Evolutionary conservation across 225 moss, liverwort and hornwort genomes (phyloP).

Genomic region (Rhytidiadelphus loreus): DNA sequence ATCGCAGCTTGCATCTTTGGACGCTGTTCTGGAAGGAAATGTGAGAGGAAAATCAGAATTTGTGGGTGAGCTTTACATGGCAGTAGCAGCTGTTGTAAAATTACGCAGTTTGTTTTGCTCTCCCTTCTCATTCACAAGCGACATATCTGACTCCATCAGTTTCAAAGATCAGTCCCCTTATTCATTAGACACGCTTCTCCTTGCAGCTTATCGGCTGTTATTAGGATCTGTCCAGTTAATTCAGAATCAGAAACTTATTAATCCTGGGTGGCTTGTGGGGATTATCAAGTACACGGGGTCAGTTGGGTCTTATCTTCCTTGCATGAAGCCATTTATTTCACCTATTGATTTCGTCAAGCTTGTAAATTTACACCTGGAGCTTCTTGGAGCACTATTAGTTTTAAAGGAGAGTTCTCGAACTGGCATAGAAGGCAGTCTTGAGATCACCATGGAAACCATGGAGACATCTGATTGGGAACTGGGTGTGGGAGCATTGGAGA

Average conservation of each 20-base stretch:
- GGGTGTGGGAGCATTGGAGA: constrained; percentile 1
- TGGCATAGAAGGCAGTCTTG: not conserved
- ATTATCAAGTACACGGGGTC: constrained; percentile 76
- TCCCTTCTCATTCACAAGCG: constrained; percentile 24
- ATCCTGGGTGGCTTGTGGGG: constrained; percentile 62
- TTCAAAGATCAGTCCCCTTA: constrained; percentile 22
- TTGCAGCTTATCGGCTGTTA: constrained; percentile 67
- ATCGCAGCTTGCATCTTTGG: constrained; percentile 26
- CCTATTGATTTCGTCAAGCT: constrained; percentile 65
- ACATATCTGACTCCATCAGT: not conserved
- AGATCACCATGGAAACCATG: not conserved
- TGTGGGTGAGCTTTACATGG: constrained; percentile 80
- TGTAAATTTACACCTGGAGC: constrained; percentile 54
- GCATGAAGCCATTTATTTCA: constrained; percentile 51
- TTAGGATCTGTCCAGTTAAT: constrained; percentile 41
- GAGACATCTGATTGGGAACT: constrained; percentile 27
- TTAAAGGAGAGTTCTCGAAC: constrained; percentile 3
- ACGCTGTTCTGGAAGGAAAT: constrained; percentile 25
- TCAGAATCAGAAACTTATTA: constrained; percentile 14
- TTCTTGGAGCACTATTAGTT: constrained; percentile 50
- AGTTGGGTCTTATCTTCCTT: constrained; percentile 51
- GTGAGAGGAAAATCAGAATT: constrained; percentile 37
- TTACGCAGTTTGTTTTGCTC: constrained; percentile 50
- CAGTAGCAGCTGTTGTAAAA: constrained; percentile 57
- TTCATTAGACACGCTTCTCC: constrained; percentile 44